Evolutionary conservation across 164 flowering plant species (phyloP), one percentile per base, ranked within the genome.

Genomic region (Litsea cubeba): DNA sequence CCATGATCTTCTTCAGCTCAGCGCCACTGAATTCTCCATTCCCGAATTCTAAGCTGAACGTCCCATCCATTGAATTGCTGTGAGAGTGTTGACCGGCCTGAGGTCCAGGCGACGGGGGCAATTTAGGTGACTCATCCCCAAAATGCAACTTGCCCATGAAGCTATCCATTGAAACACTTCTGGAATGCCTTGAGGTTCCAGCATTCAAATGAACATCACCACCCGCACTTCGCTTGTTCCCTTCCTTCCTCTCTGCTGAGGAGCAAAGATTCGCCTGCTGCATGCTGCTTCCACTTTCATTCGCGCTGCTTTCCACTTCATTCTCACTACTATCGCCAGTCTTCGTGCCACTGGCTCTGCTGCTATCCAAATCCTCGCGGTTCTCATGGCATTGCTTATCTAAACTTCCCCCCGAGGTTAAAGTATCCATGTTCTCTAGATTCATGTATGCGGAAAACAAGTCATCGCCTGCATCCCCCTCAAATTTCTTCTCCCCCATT

Each of bases 301-400:
- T 87, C 22, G 85, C 83, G 75, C 97, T 88, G 82, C 95, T 92
- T 74, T 92, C 94, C 0, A 90, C 92, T 82, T 95, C 99, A 75
- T 91, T 91, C 60, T 92, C 98, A 74, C 99, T 93, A 80, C 91
- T 91, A 50, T 92, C 95, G 22, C 85, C 84, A n/a, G 90, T 91
- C 87, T 90, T 92, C 20, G 96, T 79, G n/a, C 91, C 93, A 71
- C 98, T 94, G 0, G 91, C 92, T 78, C 90, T 79, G 60, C 46
- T 40, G 72, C 97, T 91, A 66, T 91, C 95, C 84, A 89, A 80
- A 81, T 90, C 94, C 63, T 86, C 91, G 5, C 73, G 81, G 35
- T 68, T 85, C 69, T 87, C 88, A 11, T 51, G 76, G 49, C 80
- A 78, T 73, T 66, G 81, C 85, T 86, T 90, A 65, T 88, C 94